Base-by-base conservation (phyloP, 2,329 filamentous ascomycete genomes). In the Fusarium dimerum region DNA sequence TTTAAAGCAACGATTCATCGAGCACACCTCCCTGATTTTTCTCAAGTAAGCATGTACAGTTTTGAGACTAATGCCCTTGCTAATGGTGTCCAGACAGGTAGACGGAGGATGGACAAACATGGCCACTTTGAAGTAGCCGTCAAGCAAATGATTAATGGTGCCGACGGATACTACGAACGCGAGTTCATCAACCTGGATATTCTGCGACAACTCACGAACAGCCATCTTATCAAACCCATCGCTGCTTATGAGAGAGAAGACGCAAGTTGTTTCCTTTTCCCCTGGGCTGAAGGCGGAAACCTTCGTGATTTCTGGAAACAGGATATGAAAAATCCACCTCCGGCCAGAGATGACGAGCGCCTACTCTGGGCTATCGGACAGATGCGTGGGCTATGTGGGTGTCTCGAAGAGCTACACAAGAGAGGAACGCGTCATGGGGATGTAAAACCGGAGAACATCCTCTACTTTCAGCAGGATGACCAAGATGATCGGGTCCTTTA, bases 401-500 rank as follows among this genome's bases (percentile, higher is more conserved):
- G 43, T 6, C 32, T 54, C 6, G 18, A 30, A 4, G 16, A 20
- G 3, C 39, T 54, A 2, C 52, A 54, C 3, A 6, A 2, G 0
- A 18, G 13, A 20, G 1, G 3, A 1, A 36, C 8, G 10, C 47
- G 51, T 0, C 47, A 53, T 2, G 51, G 51, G 3, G 51, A 53
- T 15, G 34, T 53, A 7, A 53, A 50, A 3, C 51, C 51, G 0
- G 16, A 40, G 9, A 53, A 53, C 3, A 53, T 53, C 11, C 51
- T 53, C 1, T 40, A 45, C 5, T 53, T 50, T 1, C 16, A 12
- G 9, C 30, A 46, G 3, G 15, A 17, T 1, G 32, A 5, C 1
- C 15, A 47, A 17, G 26, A 1, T 36, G 10, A 36, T 36, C 32
- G 13, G 7, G 20, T 26, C 7, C 20, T 26, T 7, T 15, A 36